A percentile compares a stretch with the other conserved stretches of the same genome.
Conservation (phyloP, 2,329 filamentous ascomycete species). For the Pseudogymnoascus sp. region DNA sequence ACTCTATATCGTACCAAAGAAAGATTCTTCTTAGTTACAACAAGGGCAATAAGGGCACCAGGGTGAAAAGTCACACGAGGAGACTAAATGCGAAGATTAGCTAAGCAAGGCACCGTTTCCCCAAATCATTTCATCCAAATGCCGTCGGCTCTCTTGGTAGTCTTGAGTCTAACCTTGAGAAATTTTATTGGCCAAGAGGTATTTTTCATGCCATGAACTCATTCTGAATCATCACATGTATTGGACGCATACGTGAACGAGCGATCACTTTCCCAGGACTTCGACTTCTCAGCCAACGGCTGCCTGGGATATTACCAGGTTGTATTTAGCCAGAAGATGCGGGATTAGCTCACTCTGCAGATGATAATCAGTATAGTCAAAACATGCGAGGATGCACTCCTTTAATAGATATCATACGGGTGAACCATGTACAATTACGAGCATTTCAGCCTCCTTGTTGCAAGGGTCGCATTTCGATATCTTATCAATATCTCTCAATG, state of each 20-base stretch:
- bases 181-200: neutral
- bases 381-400: neutral
- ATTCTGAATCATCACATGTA: neutral
- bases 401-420: neutral
- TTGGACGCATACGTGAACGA: neutral
- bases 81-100: neutral
- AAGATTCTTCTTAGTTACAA: neutral
- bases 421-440: neutral
- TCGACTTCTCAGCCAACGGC: neutral
- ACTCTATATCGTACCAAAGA: neutral
- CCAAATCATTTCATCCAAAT: neutral
- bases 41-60: neutral
- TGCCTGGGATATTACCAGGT: neutral
- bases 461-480: neutral
- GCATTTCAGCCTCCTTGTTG: neutral
- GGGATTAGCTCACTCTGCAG: neutral
- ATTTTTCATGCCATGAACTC: constrained; percentile 7
- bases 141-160: neutral
- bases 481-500: neutral
- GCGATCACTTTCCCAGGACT: neutral
- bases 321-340: neutral
- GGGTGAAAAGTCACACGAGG: neutral
- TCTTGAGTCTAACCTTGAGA: neutral
- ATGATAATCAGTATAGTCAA: neutral
- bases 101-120: neutral